Percentiles rank a stretch among this genome's conserved stretches.
Conservation (phyloP, 345 rosid species). For the Geranium brycei region DNA sequence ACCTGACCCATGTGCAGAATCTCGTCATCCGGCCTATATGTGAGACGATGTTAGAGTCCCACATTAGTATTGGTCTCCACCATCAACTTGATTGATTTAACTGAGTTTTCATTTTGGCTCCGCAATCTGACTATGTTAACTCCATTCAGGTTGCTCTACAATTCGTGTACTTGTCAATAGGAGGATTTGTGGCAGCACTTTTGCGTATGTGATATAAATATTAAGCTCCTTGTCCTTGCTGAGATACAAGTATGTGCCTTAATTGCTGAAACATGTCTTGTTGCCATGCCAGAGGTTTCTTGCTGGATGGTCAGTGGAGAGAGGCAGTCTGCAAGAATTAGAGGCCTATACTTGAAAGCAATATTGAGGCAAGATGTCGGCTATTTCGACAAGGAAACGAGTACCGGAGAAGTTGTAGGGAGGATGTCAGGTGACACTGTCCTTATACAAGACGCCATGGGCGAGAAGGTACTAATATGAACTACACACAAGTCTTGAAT, state of each 20-base stretch:
- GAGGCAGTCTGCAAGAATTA: constrained; percentile 35
- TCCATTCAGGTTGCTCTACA: constrained; percentile 42
- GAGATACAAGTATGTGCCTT: too few relatives aligned
- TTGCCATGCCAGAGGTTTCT: constrained; percentile 27
- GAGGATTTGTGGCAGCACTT: constrained; percentile 42
- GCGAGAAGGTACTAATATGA: constrained; percentile 30
- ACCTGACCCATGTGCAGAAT: too few relatives aligned
- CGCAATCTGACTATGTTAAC: not conserved
- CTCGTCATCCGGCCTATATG: too few relatives aligned
- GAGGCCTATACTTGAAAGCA: constrained; percentile 27
- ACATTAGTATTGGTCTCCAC: too few relatives aligned
- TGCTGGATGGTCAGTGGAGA: constrained; percentile 48
- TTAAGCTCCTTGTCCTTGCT: not conserved
- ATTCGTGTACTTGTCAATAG: constrained; percentile 57
- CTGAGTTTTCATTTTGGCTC: constrained; percentile 3
- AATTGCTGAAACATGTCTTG: not conserved
- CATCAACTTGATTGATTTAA: not conserved
- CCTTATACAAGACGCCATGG: constrained; percentile 43
- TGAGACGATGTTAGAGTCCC: too few relatives aligned
- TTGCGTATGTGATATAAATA: constrained; percentile 38
- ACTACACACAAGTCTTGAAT: not conserved
- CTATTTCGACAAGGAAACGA: constrained; percentile 36
- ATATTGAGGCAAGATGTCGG: constrained; percentile 37
- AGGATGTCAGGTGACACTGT: constrained; percentile 48
- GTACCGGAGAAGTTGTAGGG: constrained; percentile 34